Conservation (phyloP, 441 rosid species). For the Pelargonium cotyledonis region DNA sequence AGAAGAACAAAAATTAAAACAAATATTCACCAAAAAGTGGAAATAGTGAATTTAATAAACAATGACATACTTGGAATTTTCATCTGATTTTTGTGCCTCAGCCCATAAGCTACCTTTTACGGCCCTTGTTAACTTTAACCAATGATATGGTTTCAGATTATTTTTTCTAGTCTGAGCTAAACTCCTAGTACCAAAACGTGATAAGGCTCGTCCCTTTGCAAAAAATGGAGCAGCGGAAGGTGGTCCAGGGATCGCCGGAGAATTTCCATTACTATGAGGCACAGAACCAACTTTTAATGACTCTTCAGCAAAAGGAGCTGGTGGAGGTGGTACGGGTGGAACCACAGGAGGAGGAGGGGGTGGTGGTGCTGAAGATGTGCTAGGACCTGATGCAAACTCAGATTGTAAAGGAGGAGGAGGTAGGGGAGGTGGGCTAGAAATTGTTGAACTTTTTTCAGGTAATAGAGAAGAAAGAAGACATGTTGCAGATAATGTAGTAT, state of each 20-base stretch:
- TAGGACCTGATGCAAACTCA: conserved; percentile 21
- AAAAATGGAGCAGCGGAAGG: conserved; percentile 37
- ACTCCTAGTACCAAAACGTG: conserved; percentile 39
- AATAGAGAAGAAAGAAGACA: conserved; percentile 26
- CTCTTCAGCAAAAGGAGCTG: conserved; percentile 42
- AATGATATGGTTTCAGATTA: conserved; percentile 89
- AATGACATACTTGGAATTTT: conserved; percentile 55
- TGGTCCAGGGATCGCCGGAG: conserved; percentile 52
- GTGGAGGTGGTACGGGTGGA: conserved; percentile 63
- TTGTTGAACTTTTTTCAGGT: conserved; percentile 16
- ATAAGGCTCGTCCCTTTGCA: conserved; percentile 51
- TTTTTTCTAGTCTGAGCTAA: conserved; percentile 51
- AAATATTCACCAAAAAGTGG: conserved; percentile 8
- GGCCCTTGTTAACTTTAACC: conserved; percentile 91
- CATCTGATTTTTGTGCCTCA: conserved; percentile 76
- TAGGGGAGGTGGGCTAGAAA: conserved; percentile 39
- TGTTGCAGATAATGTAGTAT: conserved; percentile 23
- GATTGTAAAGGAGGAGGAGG: conserved; percentile 46
- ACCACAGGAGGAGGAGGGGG: conserved; percentile 30
- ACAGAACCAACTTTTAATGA: conserved; percentile 22
- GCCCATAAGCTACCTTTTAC: conserved; percentile 96
- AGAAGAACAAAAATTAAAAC: conserved; percentile 9
- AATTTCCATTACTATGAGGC: conserved; percentile 46
- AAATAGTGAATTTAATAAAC: background rate
- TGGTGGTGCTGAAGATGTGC: conserved; percentile 25